phyloP scores from a whole-genome alignment of 352 stramenopile species.

The Albugo laibachii region DNA sequence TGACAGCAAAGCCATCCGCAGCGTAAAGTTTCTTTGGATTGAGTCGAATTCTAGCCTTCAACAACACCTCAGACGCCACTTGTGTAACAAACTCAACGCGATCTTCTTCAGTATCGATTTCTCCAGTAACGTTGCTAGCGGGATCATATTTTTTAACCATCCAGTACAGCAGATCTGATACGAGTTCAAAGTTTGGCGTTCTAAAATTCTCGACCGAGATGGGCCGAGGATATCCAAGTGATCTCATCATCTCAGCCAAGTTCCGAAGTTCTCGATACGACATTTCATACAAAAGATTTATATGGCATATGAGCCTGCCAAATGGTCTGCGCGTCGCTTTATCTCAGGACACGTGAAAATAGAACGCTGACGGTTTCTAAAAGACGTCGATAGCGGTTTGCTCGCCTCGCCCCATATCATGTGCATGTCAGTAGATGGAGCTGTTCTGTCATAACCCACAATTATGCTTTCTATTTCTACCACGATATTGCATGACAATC shows the following conservation, averaged over 20 bases:
- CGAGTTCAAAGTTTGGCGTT: slow-evolving; percentile 91
- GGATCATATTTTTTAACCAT: slow-evolving; percentile 89
- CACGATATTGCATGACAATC: too few species aligned
- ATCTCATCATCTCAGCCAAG: slow-evolving; percentile 91
- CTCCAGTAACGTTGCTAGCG: slow-evolving; percentile 69
- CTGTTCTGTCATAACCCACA: too few species aligned
- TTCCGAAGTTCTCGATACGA: slow-evolving; percentile 79
- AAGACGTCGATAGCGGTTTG: too few species aligned
- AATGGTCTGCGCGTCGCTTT: too few species aligned
- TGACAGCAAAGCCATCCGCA: slow-evolving; percentile 85
- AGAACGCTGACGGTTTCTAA: too few species aligned
- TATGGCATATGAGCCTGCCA: too few species aligned
- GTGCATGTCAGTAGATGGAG: too few species aligned
- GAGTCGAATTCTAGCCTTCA: slow-evolving; percentile 82
- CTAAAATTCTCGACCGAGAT: slow-evolving; percentile 90
- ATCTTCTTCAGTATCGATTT: slow-evolving; percentile 91
- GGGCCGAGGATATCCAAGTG: slow-evolving; percentile 82
- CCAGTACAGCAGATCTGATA: slow-evolving; percentile 92
- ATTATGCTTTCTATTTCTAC: too few species aligned
- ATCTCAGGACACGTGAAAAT: too few species aligned
- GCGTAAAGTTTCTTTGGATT: slow-evolving; percentile 92
- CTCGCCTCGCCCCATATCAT: too few species aligned
- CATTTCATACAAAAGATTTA: slow-evolving; percentile 13
- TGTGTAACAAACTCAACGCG: slow-evolving; percentile 87
- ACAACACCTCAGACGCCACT: slow-evolving; percentile 55